Evolutionary conservation across 306 rosid species (phyloP), one percentile per base, ranked within the genome.

Genomic region (Cucurbita ficifolia): DNA sequence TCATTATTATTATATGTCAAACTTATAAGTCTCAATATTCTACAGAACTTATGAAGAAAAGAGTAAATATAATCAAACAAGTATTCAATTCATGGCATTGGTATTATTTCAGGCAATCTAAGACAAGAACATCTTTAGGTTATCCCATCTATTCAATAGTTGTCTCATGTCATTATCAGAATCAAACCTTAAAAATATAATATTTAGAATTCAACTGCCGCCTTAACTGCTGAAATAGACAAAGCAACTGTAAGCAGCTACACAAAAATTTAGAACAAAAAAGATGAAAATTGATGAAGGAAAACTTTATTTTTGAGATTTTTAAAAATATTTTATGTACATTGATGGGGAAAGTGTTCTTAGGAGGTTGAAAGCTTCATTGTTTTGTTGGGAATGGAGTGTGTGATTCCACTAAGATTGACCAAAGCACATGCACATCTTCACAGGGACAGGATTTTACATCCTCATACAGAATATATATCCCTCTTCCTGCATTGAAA

Each of bases 371-470:
- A 54, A 45, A 51, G 70, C 77, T 74, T 88, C 86, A 86, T 42
- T 75, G 67, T 83, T 84, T 82, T 7, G 82, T 65, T 84, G 87
- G 90, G 74, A 84, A 77, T 70, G 87, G 78, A 60, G 87, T 42
- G 76, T 86, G 84, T 80, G 96, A 87, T 73, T 90, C 96, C 88
- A 89, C 96, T 51, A 92, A 84, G 70, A 92, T 92, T 13, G 98
- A 92, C 98, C 98, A 92, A 18, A 92, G 87, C 59, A 90, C 90
- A 14, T 92, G 98, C 61, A 92, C 98, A 48, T 88, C 96, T 85
- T 92, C 96, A 21, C 82, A 84, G 18, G 92, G 96, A 84, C 96
- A 92, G 54, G 96, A 90, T 57, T 87, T 86, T 39, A 92, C 96
- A 88, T 92, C 98, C 82, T 92, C 96, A 12, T 92, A 90, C 45